phyloP scores from a whole-genome alignment of 106 monocot genomes.

The Agapanthus africanus region DNA sequence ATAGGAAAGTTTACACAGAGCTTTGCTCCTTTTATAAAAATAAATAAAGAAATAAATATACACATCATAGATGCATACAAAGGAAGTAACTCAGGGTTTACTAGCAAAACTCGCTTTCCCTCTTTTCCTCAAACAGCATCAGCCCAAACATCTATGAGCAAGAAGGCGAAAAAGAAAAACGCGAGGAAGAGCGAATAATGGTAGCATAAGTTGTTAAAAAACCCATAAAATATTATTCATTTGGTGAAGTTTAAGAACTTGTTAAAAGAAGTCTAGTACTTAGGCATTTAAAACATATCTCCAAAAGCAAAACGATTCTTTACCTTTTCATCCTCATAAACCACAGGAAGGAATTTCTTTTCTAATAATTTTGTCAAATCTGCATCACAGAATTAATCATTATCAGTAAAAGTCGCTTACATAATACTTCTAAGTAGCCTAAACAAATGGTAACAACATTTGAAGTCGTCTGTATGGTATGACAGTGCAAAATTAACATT shows the following conservation, averaged over 20 bases:
- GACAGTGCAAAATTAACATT: too few relatives aligned
- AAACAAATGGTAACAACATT: too few relatives aligned
- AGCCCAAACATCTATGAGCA: neutral
- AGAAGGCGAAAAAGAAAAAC: neutral
- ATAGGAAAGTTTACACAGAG: too few relatives aligned
- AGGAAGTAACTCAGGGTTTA: neutral
- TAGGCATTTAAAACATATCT: neutral
- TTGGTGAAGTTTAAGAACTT: neutral
- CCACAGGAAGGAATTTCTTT: slow-evolving; percentile 79
- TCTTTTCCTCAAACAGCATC: neutral
- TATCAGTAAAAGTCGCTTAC: neutral
- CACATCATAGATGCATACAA: too few relatives aligned
- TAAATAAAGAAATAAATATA: too few relatives aligned
- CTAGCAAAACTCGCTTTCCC: neutral
- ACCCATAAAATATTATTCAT: neutral
- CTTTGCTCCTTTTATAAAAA: too few relatives aligned
- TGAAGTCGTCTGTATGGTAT: too few relatives aligned
- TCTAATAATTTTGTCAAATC: slow-evolving; percentile 83
- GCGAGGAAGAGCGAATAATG: neutral
- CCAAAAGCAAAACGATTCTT: neutral
- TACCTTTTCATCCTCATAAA: slow-evolving; percentile 96
- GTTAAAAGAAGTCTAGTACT: neutral
- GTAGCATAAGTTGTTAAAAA: neutral
- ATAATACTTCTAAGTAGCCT: too few relatives aligned
- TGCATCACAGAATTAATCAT: slow-evolving; percentile 15